Percentiles rank a stretch among this genome's conserved stretches.
These are phyloP conservation scores for Mesostigma viride DNA, from an alignment of 139 green algal species.

Conservation along the genomic window DNA sequence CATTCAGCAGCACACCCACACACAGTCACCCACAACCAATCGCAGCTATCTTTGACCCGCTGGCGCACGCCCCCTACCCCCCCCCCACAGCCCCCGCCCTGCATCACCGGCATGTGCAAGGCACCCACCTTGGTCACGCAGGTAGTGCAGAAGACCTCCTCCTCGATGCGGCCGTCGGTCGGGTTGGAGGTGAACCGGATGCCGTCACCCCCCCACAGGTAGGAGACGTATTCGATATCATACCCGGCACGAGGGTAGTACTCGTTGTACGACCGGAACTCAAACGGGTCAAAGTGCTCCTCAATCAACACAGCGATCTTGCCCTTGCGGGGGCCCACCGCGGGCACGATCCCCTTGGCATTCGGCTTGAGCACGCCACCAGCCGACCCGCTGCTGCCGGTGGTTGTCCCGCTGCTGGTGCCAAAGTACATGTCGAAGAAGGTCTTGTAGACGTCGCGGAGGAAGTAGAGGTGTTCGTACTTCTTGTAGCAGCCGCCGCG, in stretches of 20 bases:
- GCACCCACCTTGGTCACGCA: slow-evolving; percentile 3
- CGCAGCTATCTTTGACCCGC: too few relatives aligned
- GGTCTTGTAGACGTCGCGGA: background rate
- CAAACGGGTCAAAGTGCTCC: background rate
- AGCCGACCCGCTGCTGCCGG: background rate
- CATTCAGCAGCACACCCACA: too few relatives aligned
- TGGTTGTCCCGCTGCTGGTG: too few relatives aligned
- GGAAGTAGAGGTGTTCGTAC: slow-evolving; percentile 1
- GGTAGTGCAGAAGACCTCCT: background rate
- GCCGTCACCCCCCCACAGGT: background rate
- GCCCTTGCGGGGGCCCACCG: background rate
- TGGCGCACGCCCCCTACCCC: too few relatives aligned
- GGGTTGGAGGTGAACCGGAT: background rate
- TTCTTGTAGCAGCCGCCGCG: background rate
- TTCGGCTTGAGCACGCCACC: background rate
- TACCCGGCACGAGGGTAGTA: background rate
- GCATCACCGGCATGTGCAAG: too few relatives aligned
- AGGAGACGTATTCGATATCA: background rate
- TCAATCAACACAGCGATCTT: background rate
- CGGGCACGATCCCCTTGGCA: background rate
- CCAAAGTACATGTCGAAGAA: background rate
- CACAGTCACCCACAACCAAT: too few relatives aligned
- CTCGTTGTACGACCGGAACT: slow-evolving; percentile 1
- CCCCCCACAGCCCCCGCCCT: too few relatives aligned
- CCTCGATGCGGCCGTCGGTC: background rate